phyloP scores from a whole-genome alignment of 176 grass and related monocot species.

The Thinopyrum elongatum region DNA sequence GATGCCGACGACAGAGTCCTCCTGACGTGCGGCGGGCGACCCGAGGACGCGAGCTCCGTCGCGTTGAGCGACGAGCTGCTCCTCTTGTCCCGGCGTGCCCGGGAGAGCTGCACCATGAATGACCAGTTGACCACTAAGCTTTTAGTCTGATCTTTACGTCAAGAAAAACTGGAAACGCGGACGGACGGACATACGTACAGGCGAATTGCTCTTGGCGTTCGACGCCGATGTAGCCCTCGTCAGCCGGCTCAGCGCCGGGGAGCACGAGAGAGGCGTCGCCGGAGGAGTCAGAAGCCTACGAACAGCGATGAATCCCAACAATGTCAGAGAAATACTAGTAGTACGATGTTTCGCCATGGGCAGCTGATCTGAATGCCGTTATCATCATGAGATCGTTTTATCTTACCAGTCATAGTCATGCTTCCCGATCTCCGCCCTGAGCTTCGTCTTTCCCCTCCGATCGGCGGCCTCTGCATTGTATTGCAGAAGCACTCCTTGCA shows the following conservation, averaged over 20 bases:
- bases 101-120: background rate
- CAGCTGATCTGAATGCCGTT: no score
- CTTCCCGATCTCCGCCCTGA: constrained; percentile 16
- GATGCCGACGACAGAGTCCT: constrained; percentile 13
- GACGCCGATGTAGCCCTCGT: background rate
- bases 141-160: background rate
- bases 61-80: background rate
- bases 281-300: constrained; percentile 34
- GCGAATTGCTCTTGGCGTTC: background rate
- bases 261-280: constrained; percentile 4
- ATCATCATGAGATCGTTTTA: background rate
- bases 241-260: background rate
- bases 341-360: background rate
- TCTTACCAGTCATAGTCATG: constrained; percentile 38
- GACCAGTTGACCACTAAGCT: background rate
- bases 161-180: background rate
- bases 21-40: background rate
- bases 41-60: background rate
- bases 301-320: background rate
- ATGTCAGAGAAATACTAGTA: background rate
- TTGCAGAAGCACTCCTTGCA: background rate
- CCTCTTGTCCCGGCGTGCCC: background rate
- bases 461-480: background rate
- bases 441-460: background rate
- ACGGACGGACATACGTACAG: background rate